Evolutionary conservation across 2,329 filamentous ascomycete species (phyloP), one percentile per base, ranked within the genome.

Genomic region (Trichoderma koningii): DNA sequence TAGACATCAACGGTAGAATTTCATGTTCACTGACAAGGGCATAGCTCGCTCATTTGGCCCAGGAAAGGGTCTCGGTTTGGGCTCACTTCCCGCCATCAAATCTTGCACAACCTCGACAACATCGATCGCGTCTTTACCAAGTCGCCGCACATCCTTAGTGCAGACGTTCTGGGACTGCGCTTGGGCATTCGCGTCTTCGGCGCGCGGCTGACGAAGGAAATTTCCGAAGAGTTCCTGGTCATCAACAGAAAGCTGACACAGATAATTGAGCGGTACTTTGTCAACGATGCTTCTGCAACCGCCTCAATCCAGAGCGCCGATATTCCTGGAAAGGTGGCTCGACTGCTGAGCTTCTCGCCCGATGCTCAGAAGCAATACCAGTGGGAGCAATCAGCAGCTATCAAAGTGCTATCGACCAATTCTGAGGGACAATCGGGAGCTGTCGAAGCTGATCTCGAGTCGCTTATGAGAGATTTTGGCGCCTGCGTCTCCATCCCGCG

Each of bases 401-500:
- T 70, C 2, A 34, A 41, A 0, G 47, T 66, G 2, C 5, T 68
- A 19, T 38, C 44, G 10, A 15, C 9, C 3, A 26, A 41, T 41
- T 7, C 21, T 7, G 15, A 26, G 10, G 48, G 26, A 23, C 59
- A 62, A 17, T 38, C 59, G 15, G 59, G 23, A 9, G 48, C 59
- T 3, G 64, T 57, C 21, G 59, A 63, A 44, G 50, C 45, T 19
- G 30, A 66, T 38, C 59, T 66, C 7, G 59, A 66, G 44, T 60
- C 12, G n/a, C 56, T 60, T 19, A 50, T 60, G 44, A 60, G 56
- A 60, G 70, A 72, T 14, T 70, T 72, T 34, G 70, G 69, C 19
- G 69, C 68, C 2, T 71, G 69, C 28, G 69, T 72, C 69, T 38
- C 50, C 3, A 70, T 71, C 6, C 69, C 70, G 2, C 48, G 68